These are phyloP conservation scores for Cnidoscolus chayamansa DNA, from an alignment of 441 rosid species.

Conservation along the genomic window DNA sequence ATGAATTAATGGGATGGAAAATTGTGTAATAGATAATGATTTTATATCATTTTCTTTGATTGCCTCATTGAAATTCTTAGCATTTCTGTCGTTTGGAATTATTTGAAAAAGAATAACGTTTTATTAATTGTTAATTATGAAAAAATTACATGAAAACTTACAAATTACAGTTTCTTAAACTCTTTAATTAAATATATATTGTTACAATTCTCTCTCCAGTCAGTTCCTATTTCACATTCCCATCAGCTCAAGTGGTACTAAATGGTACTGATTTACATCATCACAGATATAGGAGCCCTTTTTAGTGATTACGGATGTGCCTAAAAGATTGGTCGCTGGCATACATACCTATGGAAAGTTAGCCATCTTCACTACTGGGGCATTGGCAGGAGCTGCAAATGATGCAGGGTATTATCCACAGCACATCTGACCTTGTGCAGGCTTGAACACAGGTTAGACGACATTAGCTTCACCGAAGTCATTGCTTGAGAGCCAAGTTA, in stretches of 20 bases:
- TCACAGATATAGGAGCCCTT: constrained; percentile 32
- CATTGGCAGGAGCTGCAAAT: constrained; percentile 63
- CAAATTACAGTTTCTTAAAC: constrained; percentile 45
- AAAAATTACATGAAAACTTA: constrained; percentile 39
- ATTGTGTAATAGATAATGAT: no score
- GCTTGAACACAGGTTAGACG: constrained; percentile 60
- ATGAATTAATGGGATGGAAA: no score
- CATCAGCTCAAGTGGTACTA: constrained; percentile 38
- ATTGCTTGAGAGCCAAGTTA: constrained; percentile 63
- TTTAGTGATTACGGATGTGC: constrained; percentile 40
- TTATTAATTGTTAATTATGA: no score
- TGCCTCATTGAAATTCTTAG: no score
- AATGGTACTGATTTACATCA: constrained; percentile 23
- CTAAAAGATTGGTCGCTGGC: constrained; percentile 36
- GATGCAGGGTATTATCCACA: constrained; percentile 81
- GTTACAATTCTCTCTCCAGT: constrained; percentile 49
- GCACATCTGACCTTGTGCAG: constrained; percentile 56
- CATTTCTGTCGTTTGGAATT: no score
- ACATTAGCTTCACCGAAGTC: constrained; percentile 55
- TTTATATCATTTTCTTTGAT: no score
- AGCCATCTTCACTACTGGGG: constrained; percentile 40
- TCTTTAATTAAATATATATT: not conserved
- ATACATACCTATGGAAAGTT: constrained; percentile 35
- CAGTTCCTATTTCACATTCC: constrained; percentile 44
- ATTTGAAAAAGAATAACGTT: no score